These are phyloP conservation scores for Dipodascus albidus DNA, from an alignment of 805 yeast genomes.

Conservation along the genomic window DNA sequence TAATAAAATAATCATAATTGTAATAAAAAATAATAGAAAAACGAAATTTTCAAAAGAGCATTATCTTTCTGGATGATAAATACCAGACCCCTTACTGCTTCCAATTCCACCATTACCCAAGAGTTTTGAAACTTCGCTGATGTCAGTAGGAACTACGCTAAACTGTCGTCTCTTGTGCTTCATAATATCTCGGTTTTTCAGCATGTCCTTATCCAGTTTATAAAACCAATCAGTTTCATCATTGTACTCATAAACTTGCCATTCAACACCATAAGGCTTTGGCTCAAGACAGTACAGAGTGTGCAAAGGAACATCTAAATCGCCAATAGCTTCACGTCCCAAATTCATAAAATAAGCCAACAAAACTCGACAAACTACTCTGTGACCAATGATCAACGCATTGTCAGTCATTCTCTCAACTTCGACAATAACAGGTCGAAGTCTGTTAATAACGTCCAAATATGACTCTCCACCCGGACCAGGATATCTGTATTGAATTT, in stretches of 20 bases:
- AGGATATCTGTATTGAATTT: conserved; percentile 81
- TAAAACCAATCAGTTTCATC: conserved; percentile 69
- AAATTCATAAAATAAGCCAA: conserved; percentile 84
- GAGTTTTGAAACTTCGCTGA: neutral
- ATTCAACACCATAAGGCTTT: conserved; percentile 91
- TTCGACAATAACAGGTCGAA: conserved; percentile 84
- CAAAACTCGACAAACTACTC: conserved; percentile 82
- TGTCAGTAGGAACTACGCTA: conserved; percentile 15
- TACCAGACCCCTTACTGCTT: neutral
- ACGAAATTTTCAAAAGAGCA: neutral
- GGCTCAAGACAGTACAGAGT: conserved; percentile 84
- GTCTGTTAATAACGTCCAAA: conserved; percentile 81
- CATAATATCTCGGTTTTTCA: conserved; percentile 10
- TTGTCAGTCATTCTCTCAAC: conserved; percentile 87
- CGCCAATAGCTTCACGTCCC: conserved; percentile 66
- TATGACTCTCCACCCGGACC: conserved; percentile 97
- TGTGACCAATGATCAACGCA: conserved; percentile 69
- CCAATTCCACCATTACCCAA: neutral
- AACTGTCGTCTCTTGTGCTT: conserved; percentile 14
- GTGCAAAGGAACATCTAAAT: conserved; percentile 86
- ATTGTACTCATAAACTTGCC: conserved; percentile 80
- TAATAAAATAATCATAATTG: no score
- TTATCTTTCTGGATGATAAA: neutral
- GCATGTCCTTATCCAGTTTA: conserved; percentile 35
- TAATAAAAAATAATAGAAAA: neutral